phyloP scores from a whole-genome alignment of 345 rosid genomes.

The Punica granatum region DNA sequence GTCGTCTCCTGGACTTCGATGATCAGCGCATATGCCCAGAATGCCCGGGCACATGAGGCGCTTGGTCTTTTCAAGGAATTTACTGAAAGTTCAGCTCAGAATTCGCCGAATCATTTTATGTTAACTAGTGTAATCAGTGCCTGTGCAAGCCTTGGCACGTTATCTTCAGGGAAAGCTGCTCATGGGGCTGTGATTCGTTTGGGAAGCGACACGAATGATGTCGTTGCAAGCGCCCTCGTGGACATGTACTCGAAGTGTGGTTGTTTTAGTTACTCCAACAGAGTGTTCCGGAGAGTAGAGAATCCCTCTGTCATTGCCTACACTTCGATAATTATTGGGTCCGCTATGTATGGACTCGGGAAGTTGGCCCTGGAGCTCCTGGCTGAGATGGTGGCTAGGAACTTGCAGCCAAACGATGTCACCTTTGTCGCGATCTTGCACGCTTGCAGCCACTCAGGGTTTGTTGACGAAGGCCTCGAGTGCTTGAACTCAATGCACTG shows the following conservation, averaged over 20 bases:
- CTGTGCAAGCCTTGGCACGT: constrained; percentile 60
- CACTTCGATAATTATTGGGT: constrained; percentile 64
- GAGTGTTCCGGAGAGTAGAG: constrained; percentile 39
- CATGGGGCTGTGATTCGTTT: constrained; percentile 53
- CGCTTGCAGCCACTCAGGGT: constrained; percentile 84
- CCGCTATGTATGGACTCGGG: constrained; percentile 54
- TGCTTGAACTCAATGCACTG: constrained; percentile 40
- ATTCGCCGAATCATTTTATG: constrained; percentile 54
- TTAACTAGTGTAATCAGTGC: constrained; percentile 64
- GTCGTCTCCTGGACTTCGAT: constrained; percentile 78
- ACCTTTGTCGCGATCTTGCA: constrained; percentile 61
- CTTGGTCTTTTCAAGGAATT: constrained; percentile 50
- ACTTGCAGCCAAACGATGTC: constrained; percentile 61
- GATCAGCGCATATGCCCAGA: constrained; percentile 61
- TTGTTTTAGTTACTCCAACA: constrained; percentile 40
- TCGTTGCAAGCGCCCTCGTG: constrained; percentile 56
- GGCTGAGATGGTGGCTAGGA: constrained; percentile 42
- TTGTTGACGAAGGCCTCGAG: constrained; percentile 51
- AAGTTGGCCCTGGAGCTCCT: constrained; percentile 34
- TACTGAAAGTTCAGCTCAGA: constrained; percentile 3
- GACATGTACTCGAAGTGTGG: constrained; percentile 91
- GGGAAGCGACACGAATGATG: constrained; percentile 37
- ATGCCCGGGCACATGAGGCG: constrained; percentile 62
- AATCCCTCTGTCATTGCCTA: constrained; percentile 54
- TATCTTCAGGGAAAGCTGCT: constrained; percentile 46